These are phyloP conservation scores for Saraca asoca DNA, from an alignment of 331 rosid genomes.

Conservation along the genomic window DNA sequence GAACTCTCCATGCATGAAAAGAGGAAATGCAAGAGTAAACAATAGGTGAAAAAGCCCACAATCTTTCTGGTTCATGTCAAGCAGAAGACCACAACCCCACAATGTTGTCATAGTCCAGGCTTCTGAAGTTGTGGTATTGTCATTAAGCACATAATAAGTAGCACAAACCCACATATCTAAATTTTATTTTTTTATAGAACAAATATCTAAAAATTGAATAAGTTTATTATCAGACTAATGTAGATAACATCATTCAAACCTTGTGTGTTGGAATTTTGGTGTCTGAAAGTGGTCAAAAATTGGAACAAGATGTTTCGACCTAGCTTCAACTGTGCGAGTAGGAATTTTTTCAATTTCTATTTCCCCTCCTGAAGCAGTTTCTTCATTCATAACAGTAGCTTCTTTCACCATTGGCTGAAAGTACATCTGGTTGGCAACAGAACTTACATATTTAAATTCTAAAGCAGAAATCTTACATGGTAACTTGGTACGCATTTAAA, in stretches of 20 bases:
- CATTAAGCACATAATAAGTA: too few species aligned
- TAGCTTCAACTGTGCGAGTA: constrained; percentile 65
- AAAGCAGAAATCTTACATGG: constrained; percentile 6
- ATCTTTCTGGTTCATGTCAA: constrained; percentile 2
- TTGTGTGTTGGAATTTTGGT: constrained; percentile 56
- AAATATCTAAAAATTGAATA: background rate
- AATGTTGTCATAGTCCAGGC: background rate
- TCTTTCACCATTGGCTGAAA: constrained; percentile 69
- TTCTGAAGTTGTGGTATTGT: too few species aligned
- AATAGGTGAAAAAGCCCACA: background rate
- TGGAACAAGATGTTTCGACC: constrained; percentile 80
- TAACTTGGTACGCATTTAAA: too few species aligned
- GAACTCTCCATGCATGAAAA: background rate
- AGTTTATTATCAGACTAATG: constrained; percentile 11
- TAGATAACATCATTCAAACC: constrained; percentile 42
- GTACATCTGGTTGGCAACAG: constrained; percentile 62
- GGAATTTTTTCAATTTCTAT: constrained; percentile 78
- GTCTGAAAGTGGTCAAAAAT: constrained; percentile 63
- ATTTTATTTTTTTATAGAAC: too few species aligned
- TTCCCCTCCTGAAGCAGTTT: constrained; percentile 60
- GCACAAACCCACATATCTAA: background rate
- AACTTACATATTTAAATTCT: constrained; percentile 26
- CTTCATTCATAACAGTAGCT: constrained; percentile 50
- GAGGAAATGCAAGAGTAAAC: background rate
- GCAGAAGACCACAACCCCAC: background rate